These are phyloP conservation scores for Nicotiana otophora DNA, from an alignment of 257 asterid species.

Conservation along the genomic window DNA sequence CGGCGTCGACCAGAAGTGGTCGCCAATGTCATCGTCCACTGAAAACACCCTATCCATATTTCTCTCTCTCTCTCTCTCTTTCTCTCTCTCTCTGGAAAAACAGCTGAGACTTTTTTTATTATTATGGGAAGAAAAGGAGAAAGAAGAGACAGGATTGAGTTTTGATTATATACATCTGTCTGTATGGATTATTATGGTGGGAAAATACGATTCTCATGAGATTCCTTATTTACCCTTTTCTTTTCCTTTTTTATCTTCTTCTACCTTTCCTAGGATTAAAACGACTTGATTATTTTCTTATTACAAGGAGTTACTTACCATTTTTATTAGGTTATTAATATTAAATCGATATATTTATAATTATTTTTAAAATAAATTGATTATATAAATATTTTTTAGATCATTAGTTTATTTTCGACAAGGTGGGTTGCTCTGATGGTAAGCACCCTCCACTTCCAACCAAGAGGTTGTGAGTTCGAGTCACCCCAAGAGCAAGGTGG, in stretches of 20 bases:
- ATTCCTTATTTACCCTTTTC: not conserved
- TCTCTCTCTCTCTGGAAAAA: not conserved
- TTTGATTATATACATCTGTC: not conserved
- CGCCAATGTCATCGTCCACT: slow-evolving; percentile 57
- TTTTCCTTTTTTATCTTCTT: not conserved
- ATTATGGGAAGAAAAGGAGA: not conserved
- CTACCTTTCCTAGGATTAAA: too few species aligned
- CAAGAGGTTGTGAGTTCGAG: too few species aligned
- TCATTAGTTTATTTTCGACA: too few species aligned
- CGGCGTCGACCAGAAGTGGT: slow-evolving; percentile 63
- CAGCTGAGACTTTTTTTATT: not conserved
- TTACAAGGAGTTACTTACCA: too few species aligned
- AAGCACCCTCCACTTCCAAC: too few species aligned
- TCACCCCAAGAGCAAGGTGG: too few species aligned
- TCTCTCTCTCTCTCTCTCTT: not conserved
- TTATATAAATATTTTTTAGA: too few species aligned
- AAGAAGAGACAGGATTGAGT: not conserved
- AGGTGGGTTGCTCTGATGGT: too few species aligned
- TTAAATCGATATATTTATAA: too few species aligned
- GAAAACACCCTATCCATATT: slow-evolving; percentile 69
- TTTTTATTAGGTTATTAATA: too few species aligned
- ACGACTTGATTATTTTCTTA: too few species aligned
- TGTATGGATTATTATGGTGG: not conserved
- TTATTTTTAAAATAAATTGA: too few species aligned
- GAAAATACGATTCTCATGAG: not conserved